Conservation (phyloP, 139 green algal species). For the Chlamydomonas schloesseri region DNA sequence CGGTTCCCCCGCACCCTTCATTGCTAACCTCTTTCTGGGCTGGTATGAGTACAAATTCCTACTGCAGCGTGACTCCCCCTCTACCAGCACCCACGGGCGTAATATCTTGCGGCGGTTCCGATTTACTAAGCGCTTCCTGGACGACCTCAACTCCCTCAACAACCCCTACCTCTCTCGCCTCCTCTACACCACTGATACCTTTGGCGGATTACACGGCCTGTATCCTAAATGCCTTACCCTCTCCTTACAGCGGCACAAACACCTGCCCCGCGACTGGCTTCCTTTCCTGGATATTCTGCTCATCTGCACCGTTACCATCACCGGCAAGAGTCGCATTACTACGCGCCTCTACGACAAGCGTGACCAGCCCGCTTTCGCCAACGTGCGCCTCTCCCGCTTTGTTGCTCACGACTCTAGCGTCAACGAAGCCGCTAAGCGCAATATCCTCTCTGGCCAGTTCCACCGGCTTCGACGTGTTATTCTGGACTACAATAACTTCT, state of each 20-base stretch:
- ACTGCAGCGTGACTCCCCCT: neutral
- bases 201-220: neutral
- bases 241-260: neutral
- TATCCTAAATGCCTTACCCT: neutral
- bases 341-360: neutral
- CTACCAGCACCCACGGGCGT: neutral
- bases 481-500: neutral
- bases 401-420: neutral
- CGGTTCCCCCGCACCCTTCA: neutral
- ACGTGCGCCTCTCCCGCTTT: neutral
- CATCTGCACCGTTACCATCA: neutral
- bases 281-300: slow-evolving; percentile 12
- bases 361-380: neutral
- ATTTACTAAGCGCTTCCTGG: neutral
- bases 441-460: neutral
- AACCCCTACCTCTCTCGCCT: neutral
- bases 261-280: neutral
- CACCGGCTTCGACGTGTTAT: neutral
- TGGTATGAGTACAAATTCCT: neutral
- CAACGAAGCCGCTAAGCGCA: neutral
- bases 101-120: neutral
- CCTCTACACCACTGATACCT: neutral
- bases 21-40: neutral
- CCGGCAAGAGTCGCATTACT: neutral
- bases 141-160: neutral